Conservation (phyloP, 768 basidiomycete species). For the Pisolithus sp. region DNA sequence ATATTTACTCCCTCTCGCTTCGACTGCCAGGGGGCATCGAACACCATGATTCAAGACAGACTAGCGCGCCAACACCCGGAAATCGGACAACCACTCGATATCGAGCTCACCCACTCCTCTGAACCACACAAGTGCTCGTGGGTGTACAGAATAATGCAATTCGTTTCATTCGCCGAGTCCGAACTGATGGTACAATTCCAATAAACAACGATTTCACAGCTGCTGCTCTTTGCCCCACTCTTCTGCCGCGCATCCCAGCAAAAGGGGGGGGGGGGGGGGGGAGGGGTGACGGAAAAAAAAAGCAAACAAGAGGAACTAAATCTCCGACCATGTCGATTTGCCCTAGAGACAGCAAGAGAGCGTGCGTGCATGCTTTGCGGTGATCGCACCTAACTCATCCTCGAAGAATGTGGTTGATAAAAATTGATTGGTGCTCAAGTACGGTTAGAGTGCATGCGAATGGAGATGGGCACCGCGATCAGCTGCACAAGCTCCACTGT, state of each 20-base stretch:
- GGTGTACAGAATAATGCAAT: background rate
- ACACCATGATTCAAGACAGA: too few relatives aligned
- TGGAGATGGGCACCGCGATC: background rate
- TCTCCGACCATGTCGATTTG: slow-evolving; percentile 14
- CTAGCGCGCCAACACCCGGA: too few relatives aligned
- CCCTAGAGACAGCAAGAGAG: slow-evolving; percentile 20
- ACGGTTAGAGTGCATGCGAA: background rate
- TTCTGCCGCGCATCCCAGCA: slow-evolving; percentile 18
- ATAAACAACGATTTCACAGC: slow-evolving; percentile 14
- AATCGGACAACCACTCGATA: too few relatives aligned
- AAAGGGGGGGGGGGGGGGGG: slow-evolving; percentile 4
- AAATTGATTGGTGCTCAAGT: slow-evolving; percentile 8
- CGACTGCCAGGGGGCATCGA: too few relatives aligned
- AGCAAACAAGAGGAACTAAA: background rate
- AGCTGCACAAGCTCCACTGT: slow-evolving; percentile 24
- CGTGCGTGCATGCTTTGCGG: slow-evolving; percentile 18
- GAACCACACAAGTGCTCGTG: too few relatives aligned
- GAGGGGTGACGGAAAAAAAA: too few relatives aligned
- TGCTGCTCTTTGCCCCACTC: slow-evolving; percentile 8
- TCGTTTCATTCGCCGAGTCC: background rate
- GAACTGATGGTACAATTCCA: slow-evolving; percentile 14
- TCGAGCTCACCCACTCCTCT: too few relatives aligned
- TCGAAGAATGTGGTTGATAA: background rate
- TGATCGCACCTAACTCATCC: slow-evolving; percentile 11
- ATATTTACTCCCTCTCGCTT: too few relatives aligned